Conservation (phyloP, 768 basidiomycete genomes). For the Naganishia vaughanmartiniae region DNA sequence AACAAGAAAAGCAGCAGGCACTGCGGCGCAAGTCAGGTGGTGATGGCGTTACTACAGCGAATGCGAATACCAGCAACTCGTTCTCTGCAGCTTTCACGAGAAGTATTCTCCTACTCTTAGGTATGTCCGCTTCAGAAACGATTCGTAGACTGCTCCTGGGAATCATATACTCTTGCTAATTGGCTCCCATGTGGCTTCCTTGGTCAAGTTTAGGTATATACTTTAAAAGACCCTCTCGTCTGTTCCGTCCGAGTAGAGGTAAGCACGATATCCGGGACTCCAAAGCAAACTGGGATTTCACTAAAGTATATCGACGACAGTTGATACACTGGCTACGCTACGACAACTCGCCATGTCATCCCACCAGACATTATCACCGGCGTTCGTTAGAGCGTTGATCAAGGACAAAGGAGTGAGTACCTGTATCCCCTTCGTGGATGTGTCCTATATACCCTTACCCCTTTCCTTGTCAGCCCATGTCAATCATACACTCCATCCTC, state of each 20-base stretch:
- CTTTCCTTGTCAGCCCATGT: slow-evolving; percentile 29
- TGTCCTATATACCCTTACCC: background rate
- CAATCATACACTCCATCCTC: slow-evolving; percentile 40
- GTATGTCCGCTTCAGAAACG: slow-evolving; percentile 30
- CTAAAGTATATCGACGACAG: slow-evolving; percentile 25
- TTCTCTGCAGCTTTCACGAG: slow-evolving; percentile 47
- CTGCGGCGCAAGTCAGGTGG: background rate
- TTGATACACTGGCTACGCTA: slow-evolving; percentile 47
- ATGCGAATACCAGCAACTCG: slow-evolving; percentile 36
- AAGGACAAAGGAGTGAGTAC: slow-evolving; percentile 40
- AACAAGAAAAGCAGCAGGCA: background rate
- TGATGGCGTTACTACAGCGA: background rate
- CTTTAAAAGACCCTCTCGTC: slow-evolving; percentile 48
- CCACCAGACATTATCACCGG: slow-evolving; percentile 43
- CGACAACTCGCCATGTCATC: slow-evolving; percentile 45
- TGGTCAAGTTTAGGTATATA: slow-evolving; percentile 39
- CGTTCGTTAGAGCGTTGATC: slow-evolving; percentile 43
- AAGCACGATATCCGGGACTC: background rate
- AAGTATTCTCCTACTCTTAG: slow-evolving; percentile 42
- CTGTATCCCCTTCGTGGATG: background rate
- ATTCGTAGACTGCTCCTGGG: background rate
- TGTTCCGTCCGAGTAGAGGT: slow-evolving; percentile 48
- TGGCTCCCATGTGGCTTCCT: background rate
- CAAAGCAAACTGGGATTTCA: no score
- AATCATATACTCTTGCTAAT: background rate